Conservation (phyloP, 75 land plant species). For the Cunninghamia lanceolata region DNA sequence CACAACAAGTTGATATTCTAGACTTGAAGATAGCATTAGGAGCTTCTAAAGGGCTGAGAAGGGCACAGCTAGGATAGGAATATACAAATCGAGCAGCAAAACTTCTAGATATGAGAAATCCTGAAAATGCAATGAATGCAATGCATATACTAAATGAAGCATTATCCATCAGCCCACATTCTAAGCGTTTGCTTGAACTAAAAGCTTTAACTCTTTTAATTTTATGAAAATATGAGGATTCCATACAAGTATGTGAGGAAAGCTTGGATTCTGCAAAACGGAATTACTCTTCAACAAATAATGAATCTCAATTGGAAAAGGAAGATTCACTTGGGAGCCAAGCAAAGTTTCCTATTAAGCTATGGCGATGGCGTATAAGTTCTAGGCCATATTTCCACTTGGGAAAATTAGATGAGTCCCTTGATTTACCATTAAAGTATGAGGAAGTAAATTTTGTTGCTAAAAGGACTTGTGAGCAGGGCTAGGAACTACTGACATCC, state of each 20-base stretch:
- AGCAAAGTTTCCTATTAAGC: conserved; percentile 13
- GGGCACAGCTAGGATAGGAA: too few species aligned
- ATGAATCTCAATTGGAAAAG: too few species aligned
- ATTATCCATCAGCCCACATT: conserved; percentile 51
- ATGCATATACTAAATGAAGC: too few species aligned
- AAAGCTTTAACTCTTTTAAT: conserved; percentile 74
- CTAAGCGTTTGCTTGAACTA: conserved; percentile 66
- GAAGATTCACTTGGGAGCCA: conserved; percentile 13
- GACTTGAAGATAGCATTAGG: conserved; percentile 46
- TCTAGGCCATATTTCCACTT: conserved; percentile 52
- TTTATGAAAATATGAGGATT: conserved; percentile 52
- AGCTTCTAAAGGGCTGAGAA: too few species aligned
- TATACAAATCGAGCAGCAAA: too few species aligned
- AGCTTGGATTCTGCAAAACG: conserved; percentile 33
- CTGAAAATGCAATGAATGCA: background rate
- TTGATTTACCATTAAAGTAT: conserved; percentile 44
- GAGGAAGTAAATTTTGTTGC: too few species aligned
- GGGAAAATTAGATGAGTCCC: conserved; percentile 67
- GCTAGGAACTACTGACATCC: too few species aligned
- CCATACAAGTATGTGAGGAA: conserved; percentile 58
- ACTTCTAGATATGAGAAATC: too few species aligned
- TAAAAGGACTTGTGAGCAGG: too few species aligned
- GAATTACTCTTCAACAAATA: conserved; percentile 24
- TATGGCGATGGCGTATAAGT: conserved; percentile 52
- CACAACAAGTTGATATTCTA: too few species aligned